These are phyloP conservation scores for Cantharellus anzutake DNA, from an alignment of 768 basidiomycete species.

Conservation along the genomic window DNA sequence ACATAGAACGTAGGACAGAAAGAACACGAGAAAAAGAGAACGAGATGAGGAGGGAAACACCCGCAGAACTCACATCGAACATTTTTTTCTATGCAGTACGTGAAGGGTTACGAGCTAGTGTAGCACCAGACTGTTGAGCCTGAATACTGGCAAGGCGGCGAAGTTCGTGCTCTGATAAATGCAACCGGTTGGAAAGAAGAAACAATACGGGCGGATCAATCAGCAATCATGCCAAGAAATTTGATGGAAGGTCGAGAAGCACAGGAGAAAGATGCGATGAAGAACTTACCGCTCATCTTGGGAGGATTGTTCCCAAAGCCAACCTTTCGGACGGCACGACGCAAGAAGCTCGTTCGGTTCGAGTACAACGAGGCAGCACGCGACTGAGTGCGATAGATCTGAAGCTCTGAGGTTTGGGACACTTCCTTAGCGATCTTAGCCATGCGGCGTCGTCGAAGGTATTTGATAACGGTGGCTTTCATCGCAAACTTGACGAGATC, in stretches of 20 bases:
- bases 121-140: slow-evolving; percentile 46
- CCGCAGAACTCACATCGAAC: neutral
- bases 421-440: slow-evolving; percentile 24
- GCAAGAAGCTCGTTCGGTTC: slow-evolving; percentile 87
- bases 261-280: neutral
- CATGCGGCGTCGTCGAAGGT: slow-evolving; percentile 46
- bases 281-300: slow-evolving; percentile 39
- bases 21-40: too few relatives aligned
- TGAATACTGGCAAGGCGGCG: slow-evolving; percentile 77
- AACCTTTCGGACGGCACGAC: slow-evolving; percentile 70
- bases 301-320: slow-evolving; percentile 55
- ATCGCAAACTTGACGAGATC: slow-evolving; percentile 93
- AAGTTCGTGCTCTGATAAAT: slow-evolving; percentile 33
- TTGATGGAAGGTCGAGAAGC: neutral
- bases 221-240: neutral
- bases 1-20: too few relatives aligned
- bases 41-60: too few relatives aligned
- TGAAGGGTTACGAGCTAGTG: slow-evolving; percentile 9
- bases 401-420: slow-evolving; percentile 32
- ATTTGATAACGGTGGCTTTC: slow-evolving; percentile 84
- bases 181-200: slow-evolving; percentile 16
- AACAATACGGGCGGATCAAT: neutral
- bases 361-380: slow-evolving; percentile 83
- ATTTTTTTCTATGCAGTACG: neutral
- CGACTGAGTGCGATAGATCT: slow-evolving; percentile 72